Evolutionary conservation across 202 grass and related monocot genomes (phyloP).

Genomic region (Elaeis oleifera): DNA sequence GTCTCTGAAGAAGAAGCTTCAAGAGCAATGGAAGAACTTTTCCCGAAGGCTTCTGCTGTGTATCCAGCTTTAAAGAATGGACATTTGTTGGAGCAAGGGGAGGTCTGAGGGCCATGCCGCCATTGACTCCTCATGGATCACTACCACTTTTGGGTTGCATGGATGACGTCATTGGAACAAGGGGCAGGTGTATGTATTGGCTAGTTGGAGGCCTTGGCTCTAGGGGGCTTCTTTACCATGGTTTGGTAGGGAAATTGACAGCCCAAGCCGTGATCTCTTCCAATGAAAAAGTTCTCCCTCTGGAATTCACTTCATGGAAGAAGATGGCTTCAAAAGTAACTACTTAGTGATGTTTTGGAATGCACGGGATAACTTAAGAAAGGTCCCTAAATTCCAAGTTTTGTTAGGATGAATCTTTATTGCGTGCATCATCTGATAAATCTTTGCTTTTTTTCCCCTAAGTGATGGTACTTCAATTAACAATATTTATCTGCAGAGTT

Average conservation of each 20-base stretch:
- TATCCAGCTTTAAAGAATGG: conserved; percentile 85
- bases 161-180: conserved; percentile 44
- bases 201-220: conserved; percentile 83
- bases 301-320: conserved; percentile 76
- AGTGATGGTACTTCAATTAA: too few relatives aligned
- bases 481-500: too few relatives aligned
- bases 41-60: conserved; percentile 62
- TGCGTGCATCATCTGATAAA: too few relatives aligned
- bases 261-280: conserved; percentile 67
- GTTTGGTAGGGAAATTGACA: conserved; percentile 66
- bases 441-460: too few relatives aligned
- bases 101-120: conserved; percentile 82
- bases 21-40: conserved; percentile 50
- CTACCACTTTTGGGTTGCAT: conserved; percentile 73
- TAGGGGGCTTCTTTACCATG: conserved; percentile 89
- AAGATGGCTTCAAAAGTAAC: conserved; percentile 4
- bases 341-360: neutral
- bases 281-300: conserved; percentile 57
- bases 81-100: conserved; percentile 56
- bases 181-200: conserved; percentile 56
- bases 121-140: conserved; percentile 64
- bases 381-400: too few relatives aligned
- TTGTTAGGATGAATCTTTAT: too few relatives aligned
- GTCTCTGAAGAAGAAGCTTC: conserved; percentile 64
- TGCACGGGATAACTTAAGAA: too few relatives aligned